Percentiles rank a stretch among this genome's conserved stretches.
These are phyloP conservation scores for Pythium phragmiticola DNA, from an alignment of 352 stramenopile genomes.

Conservation along the genomic window DNA sequence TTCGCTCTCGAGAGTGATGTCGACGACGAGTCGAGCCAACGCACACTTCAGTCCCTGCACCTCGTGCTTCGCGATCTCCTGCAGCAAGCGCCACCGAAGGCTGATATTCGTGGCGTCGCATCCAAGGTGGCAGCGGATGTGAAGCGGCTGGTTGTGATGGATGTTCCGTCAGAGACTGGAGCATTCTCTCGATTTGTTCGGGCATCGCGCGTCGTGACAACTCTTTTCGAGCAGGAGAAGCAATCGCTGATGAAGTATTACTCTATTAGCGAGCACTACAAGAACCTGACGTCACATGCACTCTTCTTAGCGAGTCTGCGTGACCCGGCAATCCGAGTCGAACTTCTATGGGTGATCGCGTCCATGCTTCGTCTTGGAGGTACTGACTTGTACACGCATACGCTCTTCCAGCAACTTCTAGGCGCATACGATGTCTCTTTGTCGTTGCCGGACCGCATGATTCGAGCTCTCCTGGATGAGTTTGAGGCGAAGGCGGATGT, in stretches of 20 bases:
- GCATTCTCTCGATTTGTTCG: conserved; percentile 16
- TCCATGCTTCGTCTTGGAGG: conserved; percentile 34
- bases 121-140: conserved; percentile 2
- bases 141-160: conserved; percentile 2
- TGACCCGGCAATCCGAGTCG: conserved; percentile 25
- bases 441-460: conserved; percentile 47
- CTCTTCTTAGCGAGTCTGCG: conserved; percentile 16
- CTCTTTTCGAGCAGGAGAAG: not conserved
- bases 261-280: conserved; percentile 15
- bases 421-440: conserved; percentile 70
- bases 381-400: conserved; percentile 42
- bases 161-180: not conserved
- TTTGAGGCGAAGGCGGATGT: conserved; percentile 48
- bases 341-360: conserved; percentile 42
- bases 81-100: not conserved
- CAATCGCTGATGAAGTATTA: not conserved
- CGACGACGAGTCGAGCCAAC: not conserved
- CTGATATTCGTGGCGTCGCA: not conserved
- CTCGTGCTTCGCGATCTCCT: conserved; percentile 13
- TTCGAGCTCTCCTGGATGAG: conserved; percentile 55
- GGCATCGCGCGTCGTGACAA: conserved; percentile 10
- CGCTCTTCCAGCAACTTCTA: conserved; percentile 62
- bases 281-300: conserved; percentile 13
- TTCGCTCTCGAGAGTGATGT: not conserved
- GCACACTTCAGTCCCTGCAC: not conserved